Evolutionary conservation across 192 early-diverging fungal species (phyloP), one percentile per base, ranked within the genome.

Genomic region (Coemansia sp.): DNA sequence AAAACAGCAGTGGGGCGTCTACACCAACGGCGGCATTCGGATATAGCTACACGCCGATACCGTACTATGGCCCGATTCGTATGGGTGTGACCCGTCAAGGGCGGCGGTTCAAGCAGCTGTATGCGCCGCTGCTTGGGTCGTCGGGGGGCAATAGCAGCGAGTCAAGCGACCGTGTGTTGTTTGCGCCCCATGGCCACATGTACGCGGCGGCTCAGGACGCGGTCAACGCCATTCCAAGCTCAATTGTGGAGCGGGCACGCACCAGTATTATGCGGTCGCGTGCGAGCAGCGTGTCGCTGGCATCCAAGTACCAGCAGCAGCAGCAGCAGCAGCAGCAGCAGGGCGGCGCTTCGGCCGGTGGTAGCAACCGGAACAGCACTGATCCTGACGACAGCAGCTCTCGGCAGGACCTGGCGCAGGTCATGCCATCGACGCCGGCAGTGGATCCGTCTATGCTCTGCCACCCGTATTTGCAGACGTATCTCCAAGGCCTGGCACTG

Each of bases 61-160:
- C 85, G 13, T 86, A 75, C 59, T 77, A 85, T 43, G 80, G 85
- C 21, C 56, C 80, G 26, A 78, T 86, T 19, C 76, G 75, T 13
- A 72, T 81, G 38, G 50, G 63, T 18, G 56, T 83, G 1, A 39
- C 44, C 0, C 52, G 70, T 5, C 56, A 54, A 14, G 70, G 70
- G 6, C 57, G 51, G 36, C 39, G 35, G 28, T 21, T 52, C 7
- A 43, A 43, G 52, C 68, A 52, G 16, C 25, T 23, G 23, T 60
- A 60, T 33, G 45, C 45, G 30, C 44, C 56, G 7, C 11, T 36
- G 1, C 44, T 67, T 13, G 44, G 39, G 3, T 32, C 59, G 18
- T 20, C 49, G 4, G 44, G 52, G 18, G 38, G 39, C 10, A 18
- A 35, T 17, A 48, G 42, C 13, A 38, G 29, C 34, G 64, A 51